Base-by-base conservation (phyloP, 225 moss, liverwort and hornwort genomes). In the Asterella californica region DNA sequence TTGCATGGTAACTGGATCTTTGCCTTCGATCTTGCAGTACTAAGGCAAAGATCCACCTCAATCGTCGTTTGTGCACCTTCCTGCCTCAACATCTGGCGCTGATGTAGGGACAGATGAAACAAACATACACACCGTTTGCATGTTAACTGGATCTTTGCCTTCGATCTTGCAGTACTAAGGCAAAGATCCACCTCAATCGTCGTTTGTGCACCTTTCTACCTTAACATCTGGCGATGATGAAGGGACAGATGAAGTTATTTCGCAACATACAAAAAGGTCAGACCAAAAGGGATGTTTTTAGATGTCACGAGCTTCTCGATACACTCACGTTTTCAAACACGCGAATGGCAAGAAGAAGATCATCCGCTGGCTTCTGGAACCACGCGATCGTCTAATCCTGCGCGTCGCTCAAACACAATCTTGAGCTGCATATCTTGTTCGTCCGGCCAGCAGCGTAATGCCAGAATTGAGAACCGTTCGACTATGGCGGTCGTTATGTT, bases 61-160 rank as follows among this genome's bases (percentile, higher is more conserved):
- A 11, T 22, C 18, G 2, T 19, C 53, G 59, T 60, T 60, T 9
- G 24, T 25, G 59, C 2, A 17, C 59, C 2, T n/a, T 17, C 5
- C 22, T 59, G 18, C 59, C 61, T 61, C n/a, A 61, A 27, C 7
- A 61, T 61, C 61, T 27, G 61, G 61, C 61, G 61, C 1, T 27
- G 2, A 27, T 61, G 27, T n/a, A 61, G 61, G 61, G 9, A 27
- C 3, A 24, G 60, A 61, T 0, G 3, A 67, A 33, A 67, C 67
- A 67, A 67, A 67, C 34, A 36, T 67, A 34, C 33, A 67, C 67
- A 36, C 67, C 34, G 67, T 33, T 64, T 64, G 29, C 64, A 64
- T 64, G 64, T 27, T 14, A n/a, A n/a, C 64, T 0, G 64, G 29
- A 64, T 29, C n/a, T n/a, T n/a, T n/a, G n/a, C n/a, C n/a, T n/a